These are phyloP conservation scores for Fusarium dimerum DNA, from an alignment of 2,329 filamentous ascomycete species.

Conservation along the genomic window DNA sequence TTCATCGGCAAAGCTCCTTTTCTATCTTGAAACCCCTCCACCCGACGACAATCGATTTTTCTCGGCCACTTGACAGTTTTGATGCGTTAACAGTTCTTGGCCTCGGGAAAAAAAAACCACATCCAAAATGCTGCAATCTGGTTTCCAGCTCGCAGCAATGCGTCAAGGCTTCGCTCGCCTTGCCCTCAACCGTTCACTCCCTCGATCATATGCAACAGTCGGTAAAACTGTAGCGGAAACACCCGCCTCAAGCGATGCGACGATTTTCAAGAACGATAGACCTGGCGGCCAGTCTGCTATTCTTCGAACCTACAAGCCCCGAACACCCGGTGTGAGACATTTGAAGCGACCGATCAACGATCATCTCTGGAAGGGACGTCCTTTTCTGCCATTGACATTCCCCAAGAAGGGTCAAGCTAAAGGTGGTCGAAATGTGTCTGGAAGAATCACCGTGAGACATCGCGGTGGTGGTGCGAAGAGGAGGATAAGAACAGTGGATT, in stretches of 20 bases:
- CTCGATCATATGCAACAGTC: constrained; percentile 35
- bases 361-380: constrained; percentile 92
- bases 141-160: constrained; percentile 31
- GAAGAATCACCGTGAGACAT: constrained; percentile 85
- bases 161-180: constrained; percentile 33
- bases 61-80: background rate
- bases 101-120: constrained; percentile 1
- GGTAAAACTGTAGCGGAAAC: constrained; percentile 20
- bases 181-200: constrained; percentile 25
- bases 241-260: constrained; percentile 21
- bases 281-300: constrained; percentile 41
- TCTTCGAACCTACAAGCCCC: constrained; percentile 87
- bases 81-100: constrained; percentile 12
- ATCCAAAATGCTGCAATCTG: constrained; percentile 33
- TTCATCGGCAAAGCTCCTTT: constrained; percentile 11
- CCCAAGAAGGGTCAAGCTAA: constrained; percentile 91
- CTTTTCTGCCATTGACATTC: constrained; percentile 79
- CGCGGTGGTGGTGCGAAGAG: constrained; percentile 90
- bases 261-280: constrained; percentile 20
- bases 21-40: constrained; percentile 14
- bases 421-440: constrained; percentile 88
- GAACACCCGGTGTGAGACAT: constrained; percentile 90
- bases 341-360: constrained; percentile 91
- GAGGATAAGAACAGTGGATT: constrained; percentile 90
- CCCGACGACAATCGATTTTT: background rate